Conservation (phyloP, 179 eudicot species). For the Heliamphora pulchella region DNA sequence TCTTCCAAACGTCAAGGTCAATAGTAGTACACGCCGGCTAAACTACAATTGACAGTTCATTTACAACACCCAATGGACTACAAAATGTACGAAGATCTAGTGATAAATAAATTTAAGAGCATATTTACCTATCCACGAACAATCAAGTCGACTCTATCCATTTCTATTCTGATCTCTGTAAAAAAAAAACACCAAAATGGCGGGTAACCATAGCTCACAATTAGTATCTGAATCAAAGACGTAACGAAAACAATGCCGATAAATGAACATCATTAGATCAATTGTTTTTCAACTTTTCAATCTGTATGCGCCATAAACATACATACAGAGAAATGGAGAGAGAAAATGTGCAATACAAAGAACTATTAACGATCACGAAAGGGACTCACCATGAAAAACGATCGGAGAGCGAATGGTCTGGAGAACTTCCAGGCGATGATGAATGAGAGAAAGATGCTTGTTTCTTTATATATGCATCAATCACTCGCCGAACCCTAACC, state of each 20-base stretch:
- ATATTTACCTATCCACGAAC: neutral
- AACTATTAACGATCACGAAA: neutral
- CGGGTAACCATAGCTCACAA: neutral
- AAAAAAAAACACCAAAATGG: neutral
- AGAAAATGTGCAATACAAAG: neutral
- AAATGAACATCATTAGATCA: neutral
- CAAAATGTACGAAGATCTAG: neutral
- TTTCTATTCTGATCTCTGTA: constrained; percentile 1
- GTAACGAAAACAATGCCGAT: neutral
- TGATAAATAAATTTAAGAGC: neutral
- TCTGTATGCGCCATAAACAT: neutral
- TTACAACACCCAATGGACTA: no score
- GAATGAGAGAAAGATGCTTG: neutral
- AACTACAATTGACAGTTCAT: neutral
- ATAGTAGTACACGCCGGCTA: neutral
- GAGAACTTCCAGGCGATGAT: neutral
- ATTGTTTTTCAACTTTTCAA: neutral
- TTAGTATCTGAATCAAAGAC: neutral
- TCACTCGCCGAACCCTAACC: constrained; percentile 2
- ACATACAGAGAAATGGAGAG: neutral
- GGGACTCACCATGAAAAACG: neutral
- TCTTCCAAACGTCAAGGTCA: neutral
- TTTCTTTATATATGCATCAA: neutral
- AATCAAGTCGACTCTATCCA: neutral
- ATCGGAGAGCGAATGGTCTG: neutral